These are phyloP conservation scores for Anaeromyces robustus DNA, from an alignment of 192 early-diverging fungal species.

Conservation along the genomic window DNA sequence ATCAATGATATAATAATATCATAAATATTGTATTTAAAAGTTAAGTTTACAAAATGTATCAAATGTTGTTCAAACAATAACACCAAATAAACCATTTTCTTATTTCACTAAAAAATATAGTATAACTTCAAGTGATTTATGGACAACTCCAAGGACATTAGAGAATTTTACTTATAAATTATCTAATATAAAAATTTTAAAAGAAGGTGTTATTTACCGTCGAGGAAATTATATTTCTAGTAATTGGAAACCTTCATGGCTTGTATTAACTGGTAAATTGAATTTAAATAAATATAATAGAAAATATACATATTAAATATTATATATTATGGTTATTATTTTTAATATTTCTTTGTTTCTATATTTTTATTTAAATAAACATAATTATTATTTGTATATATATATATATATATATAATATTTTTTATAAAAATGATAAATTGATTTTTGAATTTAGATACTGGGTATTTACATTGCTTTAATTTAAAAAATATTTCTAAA, in stretches of 20 bases:
- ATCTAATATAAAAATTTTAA: constrained; percentile 13
- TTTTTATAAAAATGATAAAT: no score
- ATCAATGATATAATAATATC: constrained; percentile 1
- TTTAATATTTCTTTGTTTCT: no score
- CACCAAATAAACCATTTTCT: constrained; percentile 5
- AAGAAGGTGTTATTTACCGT: constrained; percentile 11
- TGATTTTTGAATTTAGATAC: constrained; percentile 5
- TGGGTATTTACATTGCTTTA: constrained; percentile 19
- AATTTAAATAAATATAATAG: no score
- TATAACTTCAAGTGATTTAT: neutral
- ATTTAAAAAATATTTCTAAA: neutral
- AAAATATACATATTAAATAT: no score
- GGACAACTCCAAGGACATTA: constrained; percentile 4
- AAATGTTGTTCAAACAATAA: neutral
- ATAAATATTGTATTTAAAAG: constrained; percentile 2
- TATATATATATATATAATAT: no score
- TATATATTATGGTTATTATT: no score
- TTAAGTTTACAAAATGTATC: constrained; percentile 3
- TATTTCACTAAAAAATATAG: constrained; percentile 2
- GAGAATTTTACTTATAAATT: constrained; percentile 11
- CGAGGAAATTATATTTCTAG: constrained; percentile 6
- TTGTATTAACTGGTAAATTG: constrained; percentile 9
- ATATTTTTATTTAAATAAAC: no score
- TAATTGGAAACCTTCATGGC: constrained; percentile 11
- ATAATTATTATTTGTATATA: no score